These are phyloP conservation scores for Neurospora intermedia DNA, from an alignment of 495 filamentous ascomycete species.

Conservation along the genomic window DNA sequence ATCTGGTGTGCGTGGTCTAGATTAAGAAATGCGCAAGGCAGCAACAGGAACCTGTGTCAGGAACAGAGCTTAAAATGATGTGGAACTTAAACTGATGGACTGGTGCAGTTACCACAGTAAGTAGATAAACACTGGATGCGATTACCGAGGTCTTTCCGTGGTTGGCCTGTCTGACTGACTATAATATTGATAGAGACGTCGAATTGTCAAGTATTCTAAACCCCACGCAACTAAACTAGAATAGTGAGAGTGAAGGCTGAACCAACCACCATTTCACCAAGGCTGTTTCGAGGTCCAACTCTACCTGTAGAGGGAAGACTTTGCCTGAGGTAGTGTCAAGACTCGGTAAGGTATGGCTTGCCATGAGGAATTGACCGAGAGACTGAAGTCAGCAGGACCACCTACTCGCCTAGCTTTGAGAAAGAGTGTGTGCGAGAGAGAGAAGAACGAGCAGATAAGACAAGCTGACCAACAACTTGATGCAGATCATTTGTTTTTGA, in stretches of 20 bases:
- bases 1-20: not conserved
- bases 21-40: not conserved
- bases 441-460: too few species aligned
- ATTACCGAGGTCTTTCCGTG: not conserved
- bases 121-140: not conserved
- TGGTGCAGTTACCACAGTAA: not conserved
- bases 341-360: not conserved
- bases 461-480: too few species aligned
- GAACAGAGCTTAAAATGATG: not conserved
- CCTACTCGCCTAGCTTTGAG: too few species aligned
- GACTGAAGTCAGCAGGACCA: not conserved
- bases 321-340: not conserved
- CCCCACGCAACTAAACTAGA: not conserved
- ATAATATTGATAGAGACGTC: not conserved
- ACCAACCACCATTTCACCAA: not conserved
- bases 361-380: not conserved
- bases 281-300: not conserved
- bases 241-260: not conserved
- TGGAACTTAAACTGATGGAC: not conserved
- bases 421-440: too few species aligned
- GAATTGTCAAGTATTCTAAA: not conserved
- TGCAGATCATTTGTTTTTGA: too few species aligned
- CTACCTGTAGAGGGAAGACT: not conserved
- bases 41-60: not conserved
- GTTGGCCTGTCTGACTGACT: not conserved